phyloP scores from a whole-genome alignment of 768 basidiomycete species.

The Lactarius vividus region DNA sequence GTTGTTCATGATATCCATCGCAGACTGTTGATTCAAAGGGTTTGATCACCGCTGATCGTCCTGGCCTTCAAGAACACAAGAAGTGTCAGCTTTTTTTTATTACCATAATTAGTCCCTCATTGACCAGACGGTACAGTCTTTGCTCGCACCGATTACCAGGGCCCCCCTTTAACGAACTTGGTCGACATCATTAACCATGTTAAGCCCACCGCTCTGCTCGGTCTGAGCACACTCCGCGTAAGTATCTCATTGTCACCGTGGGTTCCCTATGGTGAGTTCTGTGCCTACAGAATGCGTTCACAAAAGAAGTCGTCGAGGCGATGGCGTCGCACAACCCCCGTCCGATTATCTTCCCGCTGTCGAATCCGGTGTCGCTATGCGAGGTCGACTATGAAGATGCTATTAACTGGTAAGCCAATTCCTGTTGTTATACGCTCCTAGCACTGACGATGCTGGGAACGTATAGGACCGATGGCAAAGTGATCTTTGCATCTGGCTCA shows the following conservation, averaged over 20 bases:
- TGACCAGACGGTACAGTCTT: slow-evolving; percentile 52
- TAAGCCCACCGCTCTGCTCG: slow-evolving; percentile 84
- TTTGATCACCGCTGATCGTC: slow-evolving; percentile 72
- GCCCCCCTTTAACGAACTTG: slow-evolving; percentile 73
- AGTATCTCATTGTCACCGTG: slow-evolving; percentile 25
- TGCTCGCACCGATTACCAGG: slow-evolving; percentile 74
- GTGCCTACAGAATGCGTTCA: slow-evolving; percentile 64
- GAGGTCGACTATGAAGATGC: slow-evolving; percentile 81
- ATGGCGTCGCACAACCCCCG: slow-evolving; percentile 82
- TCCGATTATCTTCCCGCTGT: slow-evolving; percentile 91
- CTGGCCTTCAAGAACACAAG: slow-evolving; percentile 76
- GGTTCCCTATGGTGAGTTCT: slow-evolving; percentile 16
- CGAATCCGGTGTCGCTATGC: slow-evolving; percentile 80
- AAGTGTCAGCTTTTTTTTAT: slow-evolving; percentile 49
- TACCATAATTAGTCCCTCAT: not conserved
- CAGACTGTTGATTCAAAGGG: slow-evolving; percentile 75
- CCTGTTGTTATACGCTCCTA: not conserved
- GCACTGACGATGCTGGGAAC: not conserved
- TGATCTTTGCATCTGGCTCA: slow-evolving; percentile 85
- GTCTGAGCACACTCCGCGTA: slow-evolving; percentile 78
- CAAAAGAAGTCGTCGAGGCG: slow-evolving; percentile 59
- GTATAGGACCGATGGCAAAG: slow-evolving; percentile 50
- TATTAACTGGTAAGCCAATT: slow-evolving; percentile 52
- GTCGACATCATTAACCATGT: slow-evolving; percentile 78
- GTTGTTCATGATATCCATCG: not conserved